Conservation (phyloP, 2,329 filamentous ascomycete genomes). For the Phyllachora maydis region DNA sequence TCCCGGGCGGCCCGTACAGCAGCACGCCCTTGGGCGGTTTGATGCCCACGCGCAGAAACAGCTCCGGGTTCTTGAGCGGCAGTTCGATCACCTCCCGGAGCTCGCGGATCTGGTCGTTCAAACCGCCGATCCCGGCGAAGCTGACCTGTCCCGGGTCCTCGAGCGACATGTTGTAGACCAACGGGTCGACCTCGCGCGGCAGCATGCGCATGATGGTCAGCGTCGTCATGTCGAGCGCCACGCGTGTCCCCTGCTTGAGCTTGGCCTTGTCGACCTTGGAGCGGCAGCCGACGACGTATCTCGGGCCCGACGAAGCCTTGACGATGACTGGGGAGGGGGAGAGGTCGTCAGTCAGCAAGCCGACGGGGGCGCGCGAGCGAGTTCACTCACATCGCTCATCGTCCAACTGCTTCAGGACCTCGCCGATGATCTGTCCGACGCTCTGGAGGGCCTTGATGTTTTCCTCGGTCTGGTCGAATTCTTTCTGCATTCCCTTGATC, state of each 20-base stretch:
- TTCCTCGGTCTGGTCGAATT: slow-evolving; percentile 93
- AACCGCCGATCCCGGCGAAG: slow-evolving; percentile 89
- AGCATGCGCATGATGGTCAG: slow-evolving; percentile 99
- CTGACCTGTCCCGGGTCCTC: slow-evolving; percentile 96
- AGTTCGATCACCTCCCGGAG: slow-evolving; percentile 94
- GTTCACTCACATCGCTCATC: slow-evolving; percentile 90
- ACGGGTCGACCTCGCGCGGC: slow-evolving; percentile 88
- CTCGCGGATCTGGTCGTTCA: slow-evolving; percentile 97
- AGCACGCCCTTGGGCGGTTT: slow-evolving; percentile 97
- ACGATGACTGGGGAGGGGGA: slow-evolving; percentile 54
- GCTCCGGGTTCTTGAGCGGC: slow-evolving; percentile 93
- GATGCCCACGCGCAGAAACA: slow-evolving; percentile 92
- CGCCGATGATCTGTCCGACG: slow-evolving; percentile 96
- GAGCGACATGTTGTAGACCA: slow-evolving; percentile 99
- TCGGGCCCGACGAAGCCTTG: slow-evolving; percentile 88
- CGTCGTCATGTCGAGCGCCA: slow-evolving; percentile 97
- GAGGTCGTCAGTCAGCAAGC: background rate
- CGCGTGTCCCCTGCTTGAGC: slow-evolving; percentile 93
- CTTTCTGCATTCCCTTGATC: slow-evolving; percentile 86
- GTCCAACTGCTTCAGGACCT: slow-evolving; percentile 95
- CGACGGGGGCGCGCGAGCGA: too few species aligned
- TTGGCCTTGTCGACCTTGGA: slow-evolving; percentile 96
- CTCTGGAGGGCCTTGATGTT: slow-evolving; percentile 99
- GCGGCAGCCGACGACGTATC: slow-evolving; percentile 95
- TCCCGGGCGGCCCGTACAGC: slow-evolving; percentile 88